Evolutionary conservation across 148 eudicot species (phyloP).

Genomic region (Silene uniflora): DNA sequence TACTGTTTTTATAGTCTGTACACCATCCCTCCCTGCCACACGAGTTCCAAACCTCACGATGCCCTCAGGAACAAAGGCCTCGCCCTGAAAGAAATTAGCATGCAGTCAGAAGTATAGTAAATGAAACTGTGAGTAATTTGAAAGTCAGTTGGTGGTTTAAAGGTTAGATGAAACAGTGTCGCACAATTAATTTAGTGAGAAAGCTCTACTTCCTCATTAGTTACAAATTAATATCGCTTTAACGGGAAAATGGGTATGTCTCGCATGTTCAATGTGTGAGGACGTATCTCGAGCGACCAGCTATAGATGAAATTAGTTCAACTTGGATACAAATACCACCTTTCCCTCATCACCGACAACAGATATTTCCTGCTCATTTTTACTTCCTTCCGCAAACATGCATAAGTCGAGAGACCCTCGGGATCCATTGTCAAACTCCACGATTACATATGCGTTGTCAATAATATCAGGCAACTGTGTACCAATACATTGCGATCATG

Average conservation of each 20-base stretch:
- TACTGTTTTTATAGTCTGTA: conserved; percentile 50
- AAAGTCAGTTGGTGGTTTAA: neutral
- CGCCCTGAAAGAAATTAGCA: conserved; percentile 55
- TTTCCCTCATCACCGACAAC: conserved; percentile 86
- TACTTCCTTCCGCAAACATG: conserved; percentile 99
- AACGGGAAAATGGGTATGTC: no score
- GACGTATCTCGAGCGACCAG: no score
- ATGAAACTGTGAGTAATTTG: neutral
- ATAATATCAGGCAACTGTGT: conserved; percentile 90
- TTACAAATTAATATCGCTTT: no score
- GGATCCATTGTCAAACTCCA: conserved; percentile 88
- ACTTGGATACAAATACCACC: conserved; percentile 35
- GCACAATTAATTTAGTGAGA: no score
- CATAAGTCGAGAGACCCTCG: conserved; percentile 98
- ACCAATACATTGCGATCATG: conserved; percentile 8
- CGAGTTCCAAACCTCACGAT: conserved; percentile 72
- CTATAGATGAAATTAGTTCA: neutral
- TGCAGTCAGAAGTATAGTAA: neutral
- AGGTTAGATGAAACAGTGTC: neutral
- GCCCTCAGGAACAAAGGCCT: conserved; percentile 91
- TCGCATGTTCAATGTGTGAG: no score
- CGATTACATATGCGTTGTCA: conserved; percentile 92
- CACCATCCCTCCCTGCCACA: conserved; percentile 67
- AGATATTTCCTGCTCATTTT: conserved; percentile 96
- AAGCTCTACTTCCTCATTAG: no score